Percentiles rank a stretch among this genome's conserved stretches.
These are phyloP conservation scores for Balakata baccata DNA, from an alignment of 345 rosid genomes.

Conservation along the genomic window DNA sequence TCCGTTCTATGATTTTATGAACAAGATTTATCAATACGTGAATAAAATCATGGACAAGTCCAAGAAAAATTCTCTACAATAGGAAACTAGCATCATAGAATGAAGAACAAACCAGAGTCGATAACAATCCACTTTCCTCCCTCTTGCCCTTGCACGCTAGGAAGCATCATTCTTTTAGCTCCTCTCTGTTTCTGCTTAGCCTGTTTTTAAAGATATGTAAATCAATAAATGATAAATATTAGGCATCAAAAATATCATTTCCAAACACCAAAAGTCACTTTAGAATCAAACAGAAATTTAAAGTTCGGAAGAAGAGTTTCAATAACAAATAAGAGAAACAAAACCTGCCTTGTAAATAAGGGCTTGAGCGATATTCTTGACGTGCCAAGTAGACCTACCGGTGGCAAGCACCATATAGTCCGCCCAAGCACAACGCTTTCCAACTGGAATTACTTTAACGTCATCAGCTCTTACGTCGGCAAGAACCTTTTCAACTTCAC, in stretches of 20 bases:
- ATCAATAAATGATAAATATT: background rate
- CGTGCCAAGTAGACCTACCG: constrained; percentile 87
- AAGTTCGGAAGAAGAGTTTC: background rate
- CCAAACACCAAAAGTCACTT: background rate
- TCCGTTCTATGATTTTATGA: too few relatives aligned
- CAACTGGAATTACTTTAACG: constrained; percentile 62
- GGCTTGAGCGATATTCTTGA: constrained; percentile 83
- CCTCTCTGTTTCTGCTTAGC: constrained; percentile 86
- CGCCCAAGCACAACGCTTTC: constrained; percentile 55
- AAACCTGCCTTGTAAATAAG: constrained; percentile 54
- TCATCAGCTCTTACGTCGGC: constrained; percentile 73
- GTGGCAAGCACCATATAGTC: constrained; percentile 81
- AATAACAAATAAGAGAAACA: background rate
- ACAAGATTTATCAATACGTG: too few relatives aligned
- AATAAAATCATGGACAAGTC: too few relatives aligned
- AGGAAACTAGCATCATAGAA: background rate
- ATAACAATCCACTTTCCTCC: constrained; percentile 83
- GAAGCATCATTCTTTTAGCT: constrained; percentile 51
- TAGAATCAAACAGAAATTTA: background rate
- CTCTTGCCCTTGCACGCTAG: constrained; percentile 65
- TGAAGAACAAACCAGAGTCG: constrained; percentile 61
- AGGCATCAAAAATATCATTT: background rate
- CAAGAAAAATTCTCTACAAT: too few relatives aligned
- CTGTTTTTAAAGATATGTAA: constrained; percentile 32
- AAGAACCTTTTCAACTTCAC: constrained; percentile 74